Conservation (phyloP, 768 basidiomycete species). For the Phaeotremella skinneri region DNA sequence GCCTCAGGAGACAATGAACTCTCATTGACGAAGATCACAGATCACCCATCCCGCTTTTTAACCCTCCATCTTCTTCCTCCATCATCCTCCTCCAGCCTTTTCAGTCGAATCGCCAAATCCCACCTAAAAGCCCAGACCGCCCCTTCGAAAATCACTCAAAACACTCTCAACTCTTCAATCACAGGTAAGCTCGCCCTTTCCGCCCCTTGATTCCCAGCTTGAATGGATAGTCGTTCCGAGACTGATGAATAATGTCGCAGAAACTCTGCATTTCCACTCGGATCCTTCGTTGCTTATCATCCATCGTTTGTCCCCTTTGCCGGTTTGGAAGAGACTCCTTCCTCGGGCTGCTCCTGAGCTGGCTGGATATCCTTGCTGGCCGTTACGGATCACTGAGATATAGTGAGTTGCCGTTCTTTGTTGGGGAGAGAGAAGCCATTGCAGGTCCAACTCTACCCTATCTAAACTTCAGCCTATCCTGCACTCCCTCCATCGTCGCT, state of each 20-base stretch:
- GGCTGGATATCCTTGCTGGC: constrained; percentile 42
- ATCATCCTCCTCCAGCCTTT: constrained; percentile 1
- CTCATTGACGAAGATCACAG: too few species aligned
- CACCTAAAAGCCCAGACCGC: not conserved
- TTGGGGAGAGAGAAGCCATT: too few species aligned
- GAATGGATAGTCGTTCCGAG: not conserved
- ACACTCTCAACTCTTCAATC: not conserved
- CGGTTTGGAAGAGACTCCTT: constrained; percentile 15
- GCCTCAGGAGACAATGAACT: not conserved
- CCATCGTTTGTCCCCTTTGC: constrained; percentile 26
- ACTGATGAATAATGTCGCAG: too few species aligned
- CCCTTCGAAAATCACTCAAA: constrained; percentile 10
- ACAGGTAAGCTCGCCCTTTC: not conserved
- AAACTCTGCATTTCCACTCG: constrained; percentile 13
- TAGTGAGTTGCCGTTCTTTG: constrained; percentile 29
- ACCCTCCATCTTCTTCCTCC: constrained; percentile 11
- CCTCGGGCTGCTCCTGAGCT: constrained; percentile 40
- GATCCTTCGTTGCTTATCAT: constrained; percentile 40
- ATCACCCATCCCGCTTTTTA: not conserved
- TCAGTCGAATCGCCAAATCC: not conserved
- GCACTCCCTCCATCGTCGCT: not conserved
- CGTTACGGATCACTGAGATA: constrained; percentile 42
- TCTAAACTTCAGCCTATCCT: too few species aligned
- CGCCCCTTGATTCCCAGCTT: not conserved
- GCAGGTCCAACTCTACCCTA: too few species aligned